Evolutionary conservation across 2,329 filamentous ascomycete species (phyloP).

Genomic region (Botrytis paeoniae): DNA sequence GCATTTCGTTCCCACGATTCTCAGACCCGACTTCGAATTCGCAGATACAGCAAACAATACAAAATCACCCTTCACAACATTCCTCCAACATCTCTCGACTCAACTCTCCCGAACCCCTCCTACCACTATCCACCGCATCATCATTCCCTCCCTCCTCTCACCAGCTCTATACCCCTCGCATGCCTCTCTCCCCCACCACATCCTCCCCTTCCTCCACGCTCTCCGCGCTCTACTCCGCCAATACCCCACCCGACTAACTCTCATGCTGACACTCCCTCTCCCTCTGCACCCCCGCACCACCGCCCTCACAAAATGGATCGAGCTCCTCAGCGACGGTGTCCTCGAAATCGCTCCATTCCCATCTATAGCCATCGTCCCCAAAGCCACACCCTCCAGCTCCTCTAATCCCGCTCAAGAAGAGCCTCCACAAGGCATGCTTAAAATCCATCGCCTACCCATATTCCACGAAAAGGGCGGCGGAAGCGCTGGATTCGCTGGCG

Average conservation of each 20-base stretch:
- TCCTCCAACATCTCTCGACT: constrained; percentile 57
- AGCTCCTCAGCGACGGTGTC: constrained; percentile 80
- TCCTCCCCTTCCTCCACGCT: constrained; percentile 78
- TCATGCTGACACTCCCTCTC: constrained; percentile 73
- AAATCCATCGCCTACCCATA: constrained; percentile 77
- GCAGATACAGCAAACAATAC: constrained; percentile 33
- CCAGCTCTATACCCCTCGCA: constrained; percentile 77
- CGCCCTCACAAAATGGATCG: constrained; percentile 80
- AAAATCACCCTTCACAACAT: constrained; percentile 59
- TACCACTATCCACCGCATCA: constrained; percentile 70
- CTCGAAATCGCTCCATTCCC: constrained; percentile 77
- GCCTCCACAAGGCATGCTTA: constrained; percentile 80
- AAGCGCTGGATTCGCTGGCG: constrained; percentile 64
- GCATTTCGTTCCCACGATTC: constrained; percentile 48
- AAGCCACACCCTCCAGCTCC: constrained; percentile 48
- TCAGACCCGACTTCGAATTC: constrained; percentile 32
- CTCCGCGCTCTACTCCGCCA: constrained; percentile 72
- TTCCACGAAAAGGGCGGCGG: constrained; percentile 87
- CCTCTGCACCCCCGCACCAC: constrained; percentile 73
- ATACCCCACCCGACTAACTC: constrained; percentile 62
- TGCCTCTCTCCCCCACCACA: constrained; percentile 64
- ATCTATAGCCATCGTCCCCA: constrained; percentile 45
- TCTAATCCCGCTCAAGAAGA: constrained; percentile 62
- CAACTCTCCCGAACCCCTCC: constrained; percentile 55
- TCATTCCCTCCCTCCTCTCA: constrained; percentile 82